phyloP scores from a whole-genome alignment of 352 stramenopile genomes.

The Pythium aquatile region DNA sequence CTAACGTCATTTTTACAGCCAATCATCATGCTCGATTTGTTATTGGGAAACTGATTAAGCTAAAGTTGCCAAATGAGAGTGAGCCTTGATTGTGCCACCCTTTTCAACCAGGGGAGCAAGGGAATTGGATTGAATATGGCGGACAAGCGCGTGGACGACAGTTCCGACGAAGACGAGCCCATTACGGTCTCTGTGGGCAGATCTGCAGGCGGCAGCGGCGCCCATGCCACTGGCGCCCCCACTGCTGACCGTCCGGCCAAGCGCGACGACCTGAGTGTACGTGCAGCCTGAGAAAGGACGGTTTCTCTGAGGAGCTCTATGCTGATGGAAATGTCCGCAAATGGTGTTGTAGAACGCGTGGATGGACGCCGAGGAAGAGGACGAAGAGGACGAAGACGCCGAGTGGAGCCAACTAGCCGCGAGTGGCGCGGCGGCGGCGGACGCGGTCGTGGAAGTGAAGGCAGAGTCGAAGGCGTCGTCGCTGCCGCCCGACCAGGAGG shows the following conservation, averaged over 20 bases:
- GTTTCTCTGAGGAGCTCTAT: neutral
- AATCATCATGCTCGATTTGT: neutral
- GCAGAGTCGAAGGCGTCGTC: too few relatives aligned
- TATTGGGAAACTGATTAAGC: neutral
- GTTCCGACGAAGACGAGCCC: slow-evolving; percentile 85
- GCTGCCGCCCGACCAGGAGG: slow-evolving; percentile 22
- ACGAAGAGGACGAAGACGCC: slow-evolving; percentile 83
- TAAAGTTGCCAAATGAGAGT: neutral
- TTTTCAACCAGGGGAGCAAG: slow-evolving; percentile 26
- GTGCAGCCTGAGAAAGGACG: slow-evolving; percentile 10
- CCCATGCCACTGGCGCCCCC: neutral
- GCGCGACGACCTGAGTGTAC: slow-evolving; percentile 38
- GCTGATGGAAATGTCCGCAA: too few relatives aligned
- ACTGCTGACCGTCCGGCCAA: slow-evolving; percentile 8
- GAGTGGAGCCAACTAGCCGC: slow-evolving; percentile 58
- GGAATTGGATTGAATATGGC: slow-evolving; percentile 17
- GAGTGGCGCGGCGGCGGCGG: neutral
- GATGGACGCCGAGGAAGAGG: slow-evolving; percentile 74
- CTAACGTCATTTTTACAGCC: neutral
- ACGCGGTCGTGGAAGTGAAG: neutral
- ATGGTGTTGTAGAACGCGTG: slow-evolving; percentile 53
- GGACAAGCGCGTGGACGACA: slow-evolving; percentile 47
- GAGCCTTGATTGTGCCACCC: slow-evolving; percentile 11
- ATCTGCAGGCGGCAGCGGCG: neutral
- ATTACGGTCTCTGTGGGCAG: slow-evolving; percentile 36